Base-by-base conservation (phyloP, 345 rosid genomes). In the Moringa oleifera region DNA sequence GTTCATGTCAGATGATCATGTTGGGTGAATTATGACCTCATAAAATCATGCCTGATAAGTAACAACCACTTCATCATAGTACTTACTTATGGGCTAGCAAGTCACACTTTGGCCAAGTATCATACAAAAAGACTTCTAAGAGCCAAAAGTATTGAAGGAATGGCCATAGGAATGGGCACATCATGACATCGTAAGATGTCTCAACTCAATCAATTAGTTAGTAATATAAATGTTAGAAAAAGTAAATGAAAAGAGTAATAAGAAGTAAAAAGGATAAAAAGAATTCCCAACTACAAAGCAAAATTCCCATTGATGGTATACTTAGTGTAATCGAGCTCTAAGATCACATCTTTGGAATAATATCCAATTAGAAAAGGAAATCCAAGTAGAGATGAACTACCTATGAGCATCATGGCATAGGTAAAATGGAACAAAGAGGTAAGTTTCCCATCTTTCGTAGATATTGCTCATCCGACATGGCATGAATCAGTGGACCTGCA, bases 131-230 rank as follows among this genome's bases (percentile, higher is more conserved):
- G n/a, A 46, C 57, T 25, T 11, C 11, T 45, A 28, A 49, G 19
- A 62, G 57, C 20, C 23, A 56, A 24, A 56, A 47, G 25, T 57
- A 66, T 57, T 66, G 49, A 61, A 61, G 72, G 72, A 61, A 68
- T 68, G 72, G 72, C 67, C 61, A 61, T 68, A 68, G 59, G 72
- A 61, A 68, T 68, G 67, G 61, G 72, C 46, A 61, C 72, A 68
- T 68, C 67, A 68, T 61, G 72, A 68, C 71, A 68, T 68, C 71
- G 15, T 68, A 59, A 33, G 71, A 68, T 68, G 73, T 56, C 73
- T 69, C 67, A 51, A 52, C 59, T 46, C 25, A 51, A 51, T 51
- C 9, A 51, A 51, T 51, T 51, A 51, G 21, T 51, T 51, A 15
- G 54, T 51, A 41, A 7, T 41, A 41, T 1, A 41, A 41, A 41